Percentiles rank a stretch among this genome's conserved stretches.
Evolutionary conservation across 257 asterid genomes (phyloP).

Genomic region (Henckelia pumila): DNA sequence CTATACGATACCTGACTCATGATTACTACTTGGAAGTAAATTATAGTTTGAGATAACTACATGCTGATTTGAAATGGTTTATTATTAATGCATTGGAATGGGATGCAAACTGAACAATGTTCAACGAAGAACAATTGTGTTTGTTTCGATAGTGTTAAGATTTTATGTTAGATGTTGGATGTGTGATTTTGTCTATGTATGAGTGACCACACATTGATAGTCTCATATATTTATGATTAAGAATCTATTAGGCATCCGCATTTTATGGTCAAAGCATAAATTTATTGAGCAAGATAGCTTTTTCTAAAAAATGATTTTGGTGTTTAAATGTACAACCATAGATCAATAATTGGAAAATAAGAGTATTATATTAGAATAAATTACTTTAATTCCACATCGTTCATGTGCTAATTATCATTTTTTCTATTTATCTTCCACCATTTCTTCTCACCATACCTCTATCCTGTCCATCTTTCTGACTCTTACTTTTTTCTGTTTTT

Average conservation of each 20-base stretch:
- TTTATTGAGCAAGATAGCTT: not conserved
- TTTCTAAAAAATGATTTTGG: too few relatives aligned
- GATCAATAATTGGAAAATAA: too few relatives aligned
- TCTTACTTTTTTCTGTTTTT: too few relatives aligned
- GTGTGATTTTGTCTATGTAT: not conserved
- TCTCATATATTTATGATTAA: not conserved
- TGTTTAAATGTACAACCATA: too few relatives aligned
- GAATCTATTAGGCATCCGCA: not conserved
- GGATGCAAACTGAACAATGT: not conserved
- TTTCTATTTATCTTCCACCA: too few relatives aligned
- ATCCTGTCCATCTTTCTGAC: too few relatives aligned
- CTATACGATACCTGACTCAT: too few relatives aligned
- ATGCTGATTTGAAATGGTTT: not conserved
- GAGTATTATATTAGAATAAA: too few relatives aligned
- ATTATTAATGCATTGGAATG: not conserved
- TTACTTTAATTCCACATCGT: too few relatives aligned
- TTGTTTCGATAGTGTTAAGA: not conserved
- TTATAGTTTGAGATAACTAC: not conserved
- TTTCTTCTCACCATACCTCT: too few relatives aligned
- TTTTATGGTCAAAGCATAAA: not conserved
- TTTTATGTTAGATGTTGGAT: constrained; percentile 8
- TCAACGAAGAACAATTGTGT: not conserved
- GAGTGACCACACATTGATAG: too few relatives aligned
- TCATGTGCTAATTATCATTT: too few relatives aligned
- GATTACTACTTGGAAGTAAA: not conserved